Evolutionary conservation across 129 eudicot species (phyloP).

Genomic region (Flaveria trinervia): DNA sequence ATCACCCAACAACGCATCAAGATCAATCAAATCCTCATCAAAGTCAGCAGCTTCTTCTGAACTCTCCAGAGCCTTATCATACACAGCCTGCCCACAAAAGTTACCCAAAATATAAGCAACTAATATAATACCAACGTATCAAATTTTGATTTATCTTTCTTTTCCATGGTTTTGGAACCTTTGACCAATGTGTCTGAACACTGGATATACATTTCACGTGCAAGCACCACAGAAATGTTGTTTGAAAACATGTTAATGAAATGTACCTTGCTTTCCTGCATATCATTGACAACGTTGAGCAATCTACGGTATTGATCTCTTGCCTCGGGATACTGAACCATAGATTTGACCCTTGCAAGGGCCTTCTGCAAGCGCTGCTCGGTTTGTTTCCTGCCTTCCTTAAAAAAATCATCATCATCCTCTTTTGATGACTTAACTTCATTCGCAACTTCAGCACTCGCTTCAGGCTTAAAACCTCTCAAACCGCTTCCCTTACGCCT

Average conservation of each 20-base stretch:
- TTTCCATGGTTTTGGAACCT: not conserved
- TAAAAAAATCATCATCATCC: slow-evolving; percentile 89
- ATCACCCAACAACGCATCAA: slow-evolving; percentile 68
- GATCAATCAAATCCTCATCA: slow-evolving; percentile 73
- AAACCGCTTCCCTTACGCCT: slow-evolving; percentile 93
- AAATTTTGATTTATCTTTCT: too few relatives aligned
- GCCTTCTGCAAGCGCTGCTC: slow-evolving; percentile 88
- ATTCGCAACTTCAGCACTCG: slow-evolving; percentile 43
- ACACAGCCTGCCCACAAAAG: slow-evolving; percentile 46
- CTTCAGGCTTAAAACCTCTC: slow-evolving; percentile 80
- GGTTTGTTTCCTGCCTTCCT: slow-evolving; percentile 92
- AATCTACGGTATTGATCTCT: slow-evolving; percentile 89
- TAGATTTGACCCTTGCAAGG: slow-evolving; percentile 95
- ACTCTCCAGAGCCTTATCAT: slow-evolving; percentile 48
- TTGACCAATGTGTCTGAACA: too few relatives aligned
- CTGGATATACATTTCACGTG: not conserved
- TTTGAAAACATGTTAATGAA: not conserved
- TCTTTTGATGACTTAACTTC: slow-evolving; percentile 48
- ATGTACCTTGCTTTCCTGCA: slow-evolving; percentile 71
- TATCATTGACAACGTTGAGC: slow-evolving; percentile 81
- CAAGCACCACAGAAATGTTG: not conserved
- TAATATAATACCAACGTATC: too few relatives aligned
- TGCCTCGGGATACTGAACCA: slow-evolving; percentile 96
- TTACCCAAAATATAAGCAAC: too few relatives aligned
- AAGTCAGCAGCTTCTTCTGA: slow-evolving; percentile 55